These are phyloP conservation scores for Suillus subluteus DNA, from an alignment of 768 basidiomycete species.

Conservation along the genomic window DNA sequence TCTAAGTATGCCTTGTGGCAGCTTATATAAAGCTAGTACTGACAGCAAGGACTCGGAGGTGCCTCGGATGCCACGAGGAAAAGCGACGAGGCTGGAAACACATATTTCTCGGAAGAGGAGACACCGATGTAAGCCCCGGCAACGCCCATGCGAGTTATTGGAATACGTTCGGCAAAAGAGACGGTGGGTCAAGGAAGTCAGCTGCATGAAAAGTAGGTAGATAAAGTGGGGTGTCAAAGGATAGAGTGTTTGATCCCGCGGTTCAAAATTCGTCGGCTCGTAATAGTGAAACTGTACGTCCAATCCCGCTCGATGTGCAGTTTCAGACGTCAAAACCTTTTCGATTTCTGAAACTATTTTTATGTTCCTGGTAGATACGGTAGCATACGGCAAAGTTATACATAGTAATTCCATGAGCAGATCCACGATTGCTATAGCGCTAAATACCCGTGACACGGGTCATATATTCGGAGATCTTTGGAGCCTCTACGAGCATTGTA, in stretches of 20 bases:
- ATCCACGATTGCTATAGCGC: background rate
- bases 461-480: background rate
- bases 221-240: too few relatives aligned
- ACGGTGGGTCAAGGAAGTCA: background rate
- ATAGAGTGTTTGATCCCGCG: background rate
- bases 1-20: background rate
- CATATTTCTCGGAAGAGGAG: background rate
- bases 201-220: background rate
- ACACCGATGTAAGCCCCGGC: background rate
- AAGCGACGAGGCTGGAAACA: background rate
- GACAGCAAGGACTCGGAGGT: background rate
- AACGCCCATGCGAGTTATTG: background rate
- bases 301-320: background rate
- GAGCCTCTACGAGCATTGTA: slow-evolving; percentile 28
- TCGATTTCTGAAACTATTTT: background rate
- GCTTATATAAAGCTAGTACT: background rate
- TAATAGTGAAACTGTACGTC: too few relatives aligned
- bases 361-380: background rate
- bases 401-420: background rate
- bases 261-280: background rate
- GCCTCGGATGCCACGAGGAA: background rate
- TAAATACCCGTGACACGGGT: background rate
- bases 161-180: background rate
- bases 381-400: background rate
- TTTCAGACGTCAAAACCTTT: background rate